These are phyloP conservation scores for Batkoa obscura DNA, from an alignment of 371 early-diverging fungal genomes.

Conservation along the genomic window DNA sequence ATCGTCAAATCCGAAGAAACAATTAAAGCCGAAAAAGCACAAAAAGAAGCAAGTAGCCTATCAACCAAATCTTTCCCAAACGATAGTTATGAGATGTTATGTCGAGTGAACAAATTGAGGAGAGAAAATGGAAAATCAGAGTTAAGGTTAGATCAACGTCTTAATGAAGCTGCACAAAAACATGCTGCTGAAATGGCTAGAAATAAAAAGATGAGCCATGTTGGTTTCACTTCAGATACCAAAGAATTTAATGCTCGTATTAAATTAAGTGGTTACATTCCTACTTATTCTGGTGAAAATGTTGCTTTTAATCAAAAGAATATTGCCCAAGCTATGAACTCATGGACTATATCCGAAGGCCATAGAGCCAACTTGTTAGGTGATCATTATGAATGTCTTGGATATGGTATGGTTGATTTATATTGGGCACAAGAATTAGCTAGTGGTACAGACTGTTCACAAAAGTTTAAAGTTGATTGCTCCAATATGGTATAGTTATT, in stretches of 20 bases:
- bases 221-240: conserved; percentile 7
- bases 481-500: too few species aligned
- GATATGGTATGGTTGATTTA: background rate
- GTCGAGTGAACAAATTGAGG: background rate
- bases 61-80: too few species aligned
- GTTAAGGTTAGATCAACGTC: background rate
- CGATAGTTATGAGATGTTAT: background rate
- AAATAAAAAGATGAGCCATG: conserved; percentile 15
- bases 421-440: conserved; percentile 6
- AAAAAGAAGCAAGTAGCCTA: too few species aligned
- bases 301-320: conserved; percentile 17
- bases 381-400: background rate
- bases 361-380: background rate
- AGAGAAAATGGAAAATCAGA: background rate
- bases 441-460: background rate
- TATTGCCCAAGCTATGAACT: background rate
- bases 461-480: too few species aligned
- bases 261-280: conserved; percentile 5
- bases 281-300: conserved; percentile 16
- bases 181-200: conserved; percentile 13
- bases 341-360: conserved; percentile 3
- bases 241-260: conserved; percentile 8
- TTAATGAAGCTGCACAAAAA: conserved; percentile 12
- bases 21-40: too few species aligned
- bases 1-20: too few species aligned